Conservation (phyloP, 2,329 filamentous ascomycete genomes). For the Sporothrix dimorphospora region DNA sequence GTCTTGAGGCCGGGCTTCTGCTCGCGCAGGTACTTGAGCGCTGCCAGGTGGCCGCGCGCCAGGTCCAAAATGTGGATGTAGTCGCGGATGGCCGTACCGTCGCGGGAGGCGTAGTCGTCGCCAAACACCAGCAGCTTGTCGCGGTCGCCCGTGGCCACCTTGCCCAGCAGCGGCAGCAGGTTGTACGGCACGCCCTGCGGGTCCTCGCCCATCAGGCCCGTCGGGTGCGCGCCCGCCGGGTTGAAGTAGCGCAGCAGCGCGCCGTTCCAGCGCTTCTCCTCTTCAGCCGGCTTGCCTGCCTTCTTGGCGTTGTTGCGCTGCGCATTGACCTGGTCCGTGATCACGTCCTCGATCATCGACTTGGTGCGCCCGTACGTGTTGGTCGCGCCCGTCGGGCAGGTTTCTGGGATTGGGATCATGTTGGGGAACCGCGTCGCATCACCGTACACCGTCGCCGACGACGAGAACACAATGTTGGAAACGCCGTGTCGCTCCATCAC, state of each 20-base stretch:
- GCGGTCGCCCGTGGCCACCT: slow-evolving; percentile 93
- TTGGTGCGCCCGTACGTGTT: slow-evolving; percentile 99
- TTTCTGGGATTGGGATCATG: slow-evolving; percentile 99
- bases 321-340: slow-evolving; percentile 86
- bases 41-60: slow-evolving; percentile 80
- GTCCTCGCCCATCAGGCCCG: slow-evolving; percentile 97
- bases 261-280: slow-evolving; percentile 85
- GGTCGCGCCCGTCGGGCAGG: slow-evolving; percentile 93
- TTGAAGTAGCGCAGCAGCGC: slow-evolving; percentile 97
- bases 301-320: slow-evolving; percentile 83
- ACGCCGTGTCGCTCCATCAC: slow-evolving; percentile 91
- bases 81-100: slow-evolving; percentile 93
- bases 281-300: slow-evolving; percentile 72
- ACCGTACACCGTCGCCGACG: slow-evolving; percentile 96
- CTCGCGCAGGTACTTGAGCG: slow-evolving; percentile 85
- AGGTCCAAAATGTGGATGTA: slow-evolving; percentile 97
- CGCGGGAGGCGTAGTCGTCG: slow-evolving; percentile 86
- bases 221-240: slow-evolving; percentile 91
- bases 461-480: slow-evolving; percentile 97
- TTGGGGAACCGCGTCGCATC: slow-evolving; percentile 93
- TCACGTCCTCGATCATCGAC: slow-evolving; percentile 86
- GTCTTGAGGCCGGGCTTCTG: slow-evolving; percentile 87
- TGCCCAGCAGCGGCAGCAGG: slow-evolving; percentile 87
- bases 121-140: slow-evolving; percentile 95
- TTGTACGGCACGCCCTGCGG: slow-evolving; percentile 96